phyloP scores from a whole-genome alignment of 179 eudicot genomes.

The Beta macrorhiza region DNA sequence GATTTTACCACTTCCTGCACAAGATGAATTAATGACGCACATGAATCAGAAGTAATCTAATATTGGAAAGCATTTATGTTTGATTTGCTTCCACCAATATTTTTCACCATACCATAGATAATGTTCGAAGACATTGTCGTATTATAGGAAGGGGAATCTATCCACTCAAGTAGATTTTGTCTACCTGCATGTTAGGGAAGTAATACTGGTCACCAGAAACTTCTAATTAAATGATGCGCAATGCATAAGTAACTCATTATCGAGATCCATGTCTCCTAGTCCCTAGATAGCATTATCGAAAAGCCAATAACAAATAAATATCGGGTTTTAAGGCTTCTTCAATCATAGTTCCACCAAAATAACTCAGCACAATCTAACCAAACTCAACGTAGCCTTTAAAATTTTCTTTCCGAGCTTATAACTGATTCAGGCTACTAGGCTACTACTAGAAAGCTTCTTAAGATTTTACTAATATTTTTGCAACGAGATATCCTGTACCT shows the following conservation, averaged over 20 bases:
- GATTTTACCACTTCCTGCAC: constrained; percentile 65
- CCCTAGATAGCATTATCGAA: too few relatives aligned
- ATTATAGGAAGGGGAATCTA: constrained; percentile 62
- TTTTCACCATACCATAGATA: constrained; percentile 48
- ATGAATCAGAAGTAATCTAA: not conserved
- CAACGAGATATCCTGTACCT: constrained; percentile 40
- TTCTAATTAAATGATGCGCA: not conserved
- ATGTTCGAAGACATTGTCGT: constrained; percentile 61
- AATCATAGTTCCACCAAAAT: too few relatives aligned
- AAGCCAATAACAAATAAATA: too few relatives aligned
- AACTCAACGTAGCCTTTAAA: too few relatives aligned
- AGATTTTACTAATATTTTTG: not conserved
- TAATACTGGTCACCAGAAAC: not conserved
- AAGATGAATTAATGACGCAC: constrained; percentile 6
- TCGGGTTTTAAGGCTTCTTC: too few relatives aligned
- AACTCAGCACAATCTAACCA: too few relatives aligned
- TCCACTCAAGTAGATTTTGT: constrained; percentile 60
- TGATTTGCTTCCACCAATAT: not conserved
- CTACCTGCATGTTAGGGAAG: constrained; percentile 43
- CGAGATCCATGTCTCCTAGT: too few relatives aligned
- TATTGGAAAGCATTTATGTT: not conserved
- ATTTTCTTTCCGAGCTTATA: too few relatives aligned
- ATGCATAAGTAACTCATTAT: too few relatives aligned
- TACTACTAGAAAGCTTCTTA: not conserved
- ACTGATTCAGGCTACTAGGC: not conserved